Evolutionary conservation across 2,329 filamentous ascomycete genomes (phyloP), one percentile per base, ranked within the genome.

Genomic region (Aureobasidium vineae): DNA sequence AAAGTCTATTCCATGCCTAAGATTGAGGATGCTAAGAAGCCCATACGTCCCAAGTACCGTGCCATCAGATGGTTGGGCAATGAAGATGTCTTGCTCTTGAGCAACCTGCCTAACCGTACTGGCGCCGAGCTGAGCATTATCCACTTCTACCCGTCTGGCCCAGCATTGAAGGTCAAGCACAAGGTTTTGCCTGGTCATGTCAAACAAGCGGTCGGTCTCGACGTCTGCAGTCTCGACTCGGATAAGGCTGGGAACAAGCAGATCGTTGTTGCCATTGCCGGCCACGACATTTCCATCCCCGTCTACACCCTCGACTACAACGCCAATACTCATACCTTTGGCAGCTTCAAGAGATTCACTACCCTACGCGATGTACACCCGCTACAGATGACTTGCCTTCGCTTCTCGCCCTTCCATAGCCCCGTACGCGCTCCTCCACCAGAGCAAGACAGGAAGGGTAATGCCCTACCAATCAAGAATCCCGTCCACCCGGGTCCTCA

Each of bases 261-360:
- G 77, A 90, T 92, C 70, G 85, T 90, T 54, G 83, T 97, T 70
- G 93, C 92, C 7, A 86, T 96, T 16, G 90, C 90, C 2, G 89
- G 89, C 10, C 89, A 90, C 71, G 90, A 96, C 75, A 87, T 88
- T 68, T 92, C 91, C 13, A 88, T 97, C 70, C 86, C 86, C 5
- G 79, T 97, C 33, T 90, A 88, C 76, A 93, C 91, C 0, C 79
- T 96, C 67, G 90, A 96, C 70, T 90, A 91, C 74, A 75, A 90
- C 72, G 77, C 79, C 7, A 73, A 74, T 3, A 77, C 76, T 2
- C 80, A 79, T 68, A 80, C 77, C 2, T 79, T 83, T 70, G 78
- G 80, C 47, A 76, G 77, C 8, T 79, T 88, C 72, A 77, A 77
- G 49, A 73, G 75, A 8, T 86, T 83, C 72, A 80, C 81, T 11